Conservation (phyloP, 805 yeast species). For the Barnettozyma vustinii region DNA sequence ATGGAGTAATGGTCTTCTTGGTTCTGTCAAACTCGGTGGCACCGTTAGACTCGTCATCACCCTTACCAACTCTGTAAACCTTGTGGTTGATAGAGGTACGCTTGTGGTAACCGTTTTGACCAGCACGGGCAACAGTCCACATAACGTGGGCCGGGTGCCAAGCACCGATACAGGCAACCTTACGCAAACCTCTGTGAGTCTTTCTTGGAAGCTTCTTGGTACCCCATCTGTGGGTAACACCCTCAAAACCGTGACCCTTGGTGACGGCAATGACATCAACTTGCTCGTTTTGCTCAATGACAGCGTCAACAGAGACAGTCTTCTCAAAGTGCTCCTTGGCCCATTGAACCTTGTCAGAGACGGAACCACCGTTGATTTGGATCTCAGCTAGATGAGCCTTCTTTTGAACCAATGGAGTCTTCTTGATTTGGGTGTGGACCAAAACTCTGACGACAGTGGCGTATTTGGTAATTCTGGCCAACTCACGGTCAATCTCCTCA, state of each 20-base stretch:
- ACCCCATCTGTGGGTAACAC: constrained; percentile 99
- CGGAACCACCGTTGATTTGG: constrained; percentile 99
- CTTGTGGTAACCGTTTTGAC: constrained; percentile 99
- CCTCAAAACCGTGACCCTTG: constrained; percentile 99
- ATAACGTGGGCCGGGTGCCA: constrained; percentile 99
- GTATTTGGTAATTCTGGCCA: constrained; percentile 98
- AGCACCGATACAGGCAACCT: constrained; percentile 99
- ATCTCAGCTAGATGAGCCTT: constrained; percentile 99
- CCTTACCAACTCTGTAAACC: constrained; percentile 98
- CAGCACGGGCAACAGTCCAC: constrained; percentile 99
- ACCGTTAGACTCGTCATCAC: constrained; percentile 89
- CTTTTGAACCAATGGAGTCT: constrained; percentile 98
- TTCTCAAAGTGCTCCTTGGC: constrained; percentile 99
- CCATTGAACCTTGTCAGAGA: constrained; percentile 97
- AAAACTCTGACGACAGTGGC: constrained; percentile 97
- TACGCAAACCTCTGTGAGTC: constrained; percentile 99
- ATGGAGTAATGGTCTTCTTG: constrained; percentile 98
- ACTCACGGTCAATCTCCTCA: constrained; percentile 86
- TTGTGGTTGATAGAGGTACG: constrained; percentile 99
- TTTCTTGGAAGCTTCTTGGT: constrained; percentile 99
- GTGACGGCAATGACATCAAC: constrained; percentile 98
- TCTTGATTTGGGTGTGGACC: constrained; percentile 99
- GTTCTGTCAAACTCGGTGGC: constrained; percentile 99
- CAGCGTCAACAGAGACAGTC: constrained; percentile 93
- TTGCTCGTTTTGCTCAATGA: constrained; percentile 98